These are phyloP conservation scores for Parachaetomium inaequale DNA, from an alignment of 495 filamentous ascomycete species.

Conservation along the genomic window DNA sequence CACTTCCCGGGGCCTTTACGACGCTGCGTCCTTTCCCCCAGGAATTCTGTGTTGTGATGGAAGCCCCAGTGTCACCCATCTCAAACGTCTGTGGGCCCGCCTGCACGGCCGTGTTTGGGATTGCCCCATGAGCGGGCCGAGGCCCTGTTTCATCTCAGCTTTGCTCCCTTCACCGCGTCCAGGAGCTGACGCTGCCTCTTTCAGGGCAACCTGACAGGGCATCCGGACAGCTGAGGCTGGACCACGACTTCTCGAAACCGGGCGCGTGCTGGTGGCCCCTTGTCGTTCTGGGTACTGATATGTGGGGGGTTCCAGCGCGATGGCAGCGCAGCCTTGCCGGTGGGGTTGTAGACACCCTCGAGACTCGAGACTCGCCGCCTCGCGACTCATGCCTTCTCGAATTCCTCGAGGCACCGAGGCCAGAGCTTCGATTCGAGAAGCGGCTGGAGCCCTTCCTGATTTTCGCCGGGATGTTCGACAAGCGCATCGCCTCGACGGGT, in stretches of 20 bases:
- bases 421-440: slow-evolving; percentile 5
- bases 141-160: slow-evolving; percentile 39
- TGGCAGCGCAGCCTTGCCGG: slow-evolving; percentile 2
- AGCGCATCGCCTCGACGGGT: slow-evolving; percentile 29
- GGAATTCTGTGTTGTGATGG: slow-evolving; percentile 18
- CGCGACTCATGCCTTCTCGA: background rate
- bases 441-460: slow-evolving; percentile 21
- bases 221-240: slow-evolving; percentile 14
- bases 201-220: slow-evolving; percentile 12
- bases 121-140: slow-evolving; percentile 30
- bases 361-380: too few species aligned
- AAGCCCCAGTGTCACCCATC: slow-evolving; percentile 11
- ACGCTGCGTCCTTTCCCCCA: slow-evolving; percentile 9
- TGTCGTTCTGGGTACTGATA: background rate
- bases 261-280: slow-evolving; percentile 15
- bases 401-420: background rate
- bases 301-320: slow-evolving; percentile 11
- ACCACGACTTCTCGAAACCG: slow-evolving; percentile 26
- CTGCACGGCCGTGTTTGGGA: slow-evolving; percentile 36
- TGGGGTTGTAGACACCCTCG: background rate
- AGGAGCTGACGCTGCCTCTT: slow-evolving; percentile 23
- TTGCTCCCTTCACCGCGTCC: slow-evolving; percentile 16
- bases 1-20: slow-evolving; percentile 9
- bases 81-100: slow-evolving; percentile 34
- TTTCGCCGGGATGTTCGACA: slow-evolving; percentile 18